Conservation (phyloP, 1,284 basidiomycete species). For the Melampsora larici-populina region DNA sequence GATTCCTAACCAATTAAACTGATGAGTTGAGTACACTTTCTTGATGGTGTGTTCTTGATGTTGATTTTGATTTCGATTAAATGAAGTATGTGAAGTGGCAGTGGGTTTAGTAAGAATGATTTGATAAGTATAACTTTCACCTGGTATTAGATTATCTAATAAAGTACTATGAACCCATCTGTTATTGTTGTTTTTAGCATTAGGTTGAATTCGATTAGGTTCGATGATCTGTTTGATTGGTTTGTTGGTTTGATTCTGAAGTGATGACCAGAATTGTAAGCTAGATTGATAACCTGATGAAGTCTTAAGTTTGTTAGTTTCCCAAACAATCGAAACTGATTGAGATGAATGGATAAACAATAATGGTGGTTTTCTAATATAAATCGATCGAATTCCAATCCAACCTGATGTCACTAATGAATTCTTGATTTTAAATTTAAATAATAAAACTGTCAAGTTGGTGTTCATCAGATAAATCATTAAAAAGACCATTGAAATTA, state of each 20-base stretch:
- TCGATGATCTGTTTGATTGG: conserved; percentile 10
- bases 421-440: no score
- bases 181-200: conserved; percentile 12
- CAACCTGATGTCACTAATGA: no score
- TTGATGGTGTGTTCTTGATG: not conserved
- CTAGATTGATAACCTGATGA: conserved; percentile 22
- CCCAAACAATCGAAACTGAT: conserved; percentile 48
- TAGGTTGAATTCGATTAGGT: conserved; percentile 13
- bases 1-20: conserved; percentile 43
- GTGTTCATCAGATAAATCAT: no score
- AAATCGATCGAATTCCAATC: no score
- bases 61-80: not conserved
- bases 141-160: conserved; percentile 31
- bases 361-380: conserved; percentile 47
- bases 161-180: conserved; percentile 45
- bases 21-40: conserved; percentile 8
- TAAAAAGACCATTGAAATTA: no score
- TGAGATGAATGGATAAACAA: conserved; percentile 46
- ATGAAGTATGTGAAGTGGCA: no score
- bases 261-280: not conserved
- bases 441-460: no score
- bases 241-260: conserved; percentile 1
- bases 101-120: conserved; percentile 19
- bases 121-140: conserved; percentile 44
- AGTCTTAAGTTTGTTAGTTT: conserved; percentile 27